phyloP scores from a whole-genome alignment of 2,329 filamentous ascomycete species.

The Trichoderma sp. region DNA sequence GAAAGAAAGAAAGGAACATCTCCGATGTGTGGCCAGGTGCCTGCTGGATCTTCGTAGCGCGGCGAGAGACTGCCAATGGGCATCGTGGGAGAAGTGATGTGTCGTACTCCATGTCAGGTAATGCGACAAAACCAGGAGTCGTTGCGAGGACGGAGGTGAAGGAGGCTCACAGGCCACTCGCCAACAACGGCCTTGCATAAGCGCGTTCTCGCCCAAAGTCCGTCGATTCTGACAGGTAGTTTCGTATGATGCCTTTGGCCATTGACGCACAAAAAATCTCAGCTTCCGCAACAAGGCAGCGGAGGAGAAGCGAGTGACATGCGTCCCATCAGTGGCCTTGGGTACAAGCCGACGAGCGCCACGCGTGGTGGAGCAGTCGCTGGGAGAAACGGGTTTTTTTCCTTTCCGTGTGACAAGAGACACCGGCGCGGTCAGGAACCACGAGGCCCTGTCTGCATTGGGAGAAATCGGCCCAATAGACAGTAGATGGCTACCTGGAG shows the following conservation, averaged over 20 bases:
- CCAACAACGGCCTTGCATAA: constrained; percentile 1
- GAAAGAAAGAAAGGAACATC: constrained; percentile 4
- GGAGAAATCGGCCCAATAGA: constrained; percentile 11
- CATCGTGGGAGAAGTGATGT: constrained; percentile 1
- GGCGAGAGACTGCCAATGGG: constrained; percentile 1
- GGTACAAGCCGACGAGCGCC: constrained; percentile 1
- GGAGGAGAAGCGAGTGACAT: constrained; percentile 5
- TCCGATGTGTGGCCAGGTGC: constrained; percentile 4
- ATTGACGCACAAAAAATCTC: background rate
- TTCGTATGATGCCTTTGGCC: background rate
- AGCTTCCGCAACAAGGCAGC: constrained; percentile 6
- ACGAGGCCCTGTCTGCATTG: constrained; percentile 1
- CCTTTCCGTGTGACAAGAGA: constrained; percentile 5
- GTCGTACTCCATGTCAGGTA: constrained; percentile 11
- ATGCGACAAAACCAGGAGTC: constrained; percentile 6
- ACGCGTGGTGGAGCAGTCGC: background rate
- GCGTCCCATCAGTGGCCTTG: background rate
- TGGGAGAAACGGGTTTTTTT: background rate
- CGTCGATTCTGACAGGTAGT: constrained; percentile 3
- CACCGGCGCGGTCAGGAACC: constrained; percentile 8
- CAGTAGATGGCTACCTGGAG: constrained; percentile 21
- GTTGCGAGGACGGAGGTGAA: constrained; percentile 8
- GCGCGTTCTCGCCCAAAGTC: constrained; percentile 1
- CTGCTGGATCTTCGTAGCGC: constrained; percentile 11
- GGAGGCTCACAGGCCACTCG: background rate